These are phyloP conservation scores for Arthrobotrys megalospora DNA, from an alignment of 2,329 filamentous ascomycete species.

Conservation along the genomic window DNA sequence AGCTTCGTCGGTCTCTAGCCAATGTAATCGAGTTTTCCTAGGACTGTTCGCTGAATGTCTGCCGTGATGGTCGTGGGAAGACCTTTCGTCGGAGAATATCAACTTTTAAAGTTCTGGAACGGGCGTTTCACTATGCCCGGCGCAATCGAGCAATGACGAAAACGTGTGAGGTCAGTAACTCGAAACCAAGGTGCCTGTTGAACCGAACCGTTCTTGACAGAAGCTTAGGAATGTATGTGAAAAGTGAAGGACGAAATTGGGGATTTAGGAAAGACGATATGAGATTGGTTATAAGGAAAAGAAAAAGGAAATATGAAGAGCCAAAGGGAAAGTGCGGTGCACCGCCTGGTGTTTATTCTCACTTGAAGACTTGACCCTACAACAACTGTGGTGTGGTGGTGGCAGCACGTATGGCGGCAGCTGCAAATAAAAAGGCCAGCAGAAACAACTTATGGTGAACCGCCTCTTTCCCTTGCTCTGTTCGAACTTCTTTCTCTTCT, in stretches of 20 bases:
- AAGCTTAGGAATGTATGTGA: constrained; percentile 32
- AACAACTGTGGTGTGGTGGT: constrained; percentile 51
- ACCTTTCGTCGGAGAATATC: constrained; percentile 54
- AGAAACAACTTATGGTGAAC: constrained; percentile 38
- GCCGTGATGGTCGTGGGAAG: constrained; percentile 49
- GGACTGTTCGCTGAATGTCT: constrained; percentile 31
- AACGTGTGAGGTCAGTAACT: constrained; percentile 59
- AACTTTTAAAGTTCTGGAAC: constrained; percentile 52
- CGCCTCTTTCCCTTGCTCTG: constrained; percentile 49
- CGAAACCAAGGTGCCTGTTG: constrained; percentile 58
- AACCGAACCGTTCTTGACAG: constrained; percentile 30
- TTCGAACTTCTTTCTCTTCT: constrained; percentile 36
- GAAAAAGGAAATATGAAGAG: constrained; percentile 48
- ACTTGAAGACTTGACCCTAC: constrained; percentile 24
- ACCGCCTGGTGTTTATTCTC: constrained; percentile 61
- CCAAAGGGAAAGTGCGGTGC: constrained; percentile 43
- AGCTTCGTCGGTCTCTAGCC: constrained; percentile 24
- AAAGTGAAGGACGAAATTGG: constrained; percentile 41
- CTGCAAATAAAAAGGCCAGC: constrained; percentile 48
- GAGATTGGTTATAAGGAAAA: constrained; percentile 38
- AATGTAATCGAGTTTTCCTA: constrained; percentile 48
- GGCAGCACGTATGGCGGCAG: constrained; percentile 58
- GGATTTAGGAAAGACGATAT: constrained; percentile 39
- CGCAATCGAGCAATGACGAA: constrained; percentile 60
- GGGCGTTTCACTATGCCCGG: constrained; percentile 60